These are phyloP conservation scores for Gossypium aridum DNA, from an alignment of 441 rosid genomes.

Conservation along the genomic window DNA sequence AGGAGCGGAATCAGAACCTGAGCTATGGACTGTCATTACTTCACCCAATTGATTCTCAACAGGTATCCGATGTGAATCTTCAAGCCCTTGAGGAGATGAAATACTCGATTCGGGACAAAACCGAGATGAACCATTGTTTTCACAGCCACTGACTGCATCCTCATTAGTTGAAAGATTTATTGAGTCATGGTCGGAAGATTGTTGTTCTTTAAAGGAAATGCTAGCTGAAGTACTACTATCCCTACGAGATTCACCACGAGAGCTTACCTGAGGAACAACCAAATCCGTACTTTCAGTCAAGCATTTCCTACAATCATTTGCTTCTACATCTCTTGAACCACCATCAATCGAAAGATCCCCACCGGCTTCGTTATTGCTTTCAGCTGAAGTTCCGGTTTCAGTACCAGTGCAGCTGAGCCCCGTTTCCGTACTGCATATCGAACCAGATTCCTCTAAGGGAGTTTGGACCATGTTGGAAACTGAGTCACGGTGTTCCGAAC, in stretches of 20 bases:
- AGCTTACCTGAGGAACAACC: conserved; percentile 39
- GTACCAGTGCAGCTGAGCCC: conserved; percentile 19
- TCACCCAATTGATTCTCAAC: conserved; percentile 28
- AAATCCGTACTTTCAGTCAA: conserved; percentile 32
- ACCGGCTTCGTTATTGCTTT: conserved; percentile 16
- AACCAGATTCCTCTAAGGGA: conserved; percentile 22
- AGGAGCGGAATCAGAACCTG: conserved; percentile 23
- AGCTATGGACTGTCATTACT: conserved; percentile 16
- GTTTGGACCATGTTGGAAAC: conserved; percentile 16
- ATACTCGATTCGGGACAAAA: conserved; percentile 25
- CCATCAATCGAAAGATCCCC: conserved; percentile 21
- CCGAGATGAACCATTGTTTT: conserved; percentile 28
- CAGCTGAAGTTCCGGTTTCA: conserved; percentile 30
- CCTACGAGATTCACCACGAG: conserved; percentile 31
- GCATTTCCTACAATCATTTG: conserved; percentile 22
- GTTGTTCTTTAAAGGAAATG: conserved; percentile 38
- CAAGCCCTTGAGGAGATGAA: conserved; percentile 27
- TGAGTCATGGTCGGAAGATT: conserved; percentile 42
- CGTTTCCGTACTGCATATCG: conserved; percentile 22
- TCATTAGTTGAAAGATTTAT: conserved; percentile 39
- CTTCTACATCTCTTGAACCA: conserved; percentile 21
- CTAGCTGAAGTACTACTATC: conserved; percentile 37
- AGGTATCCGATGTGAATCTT: conserved; percentile 21
- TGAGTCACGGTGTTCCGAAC: conserved; percentile 24
- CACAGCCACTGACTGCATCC: conserved; percentile 34